Evolutionary conservation across 2,329 filamentous ascomycete genomes (phyloP), one percentile per base, ranked within the genome.

Genomic region (Colletotrichum costaricense): DNA sequence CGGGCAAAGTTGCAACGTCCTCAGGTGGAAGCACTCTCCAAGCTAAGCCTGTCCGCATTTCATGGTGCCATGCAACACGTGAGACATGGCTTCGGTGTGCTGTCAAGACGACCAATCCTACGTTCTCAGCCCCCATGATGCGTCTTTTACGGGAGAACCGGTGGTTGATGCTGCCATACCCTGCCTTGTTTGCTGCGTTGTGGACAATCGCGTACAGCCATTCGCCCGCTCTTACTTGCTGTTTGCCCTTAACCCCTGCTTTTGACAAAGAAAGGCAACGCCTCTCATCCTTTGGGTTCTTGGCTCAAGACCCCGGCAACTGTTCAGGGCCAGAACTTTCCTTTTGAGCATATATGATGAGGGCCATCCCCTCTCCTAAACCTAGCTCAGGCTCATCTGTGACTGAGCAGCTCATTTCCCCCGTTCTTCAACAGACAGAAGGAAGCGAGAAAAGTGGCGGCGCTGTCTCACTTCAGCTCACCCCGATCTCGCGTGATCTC

Each of bases 51-150:
- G 65, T 62, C 70, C 54, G 55, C 58, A 42, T 64, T 42, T 22
- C 59, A 46, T 70, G 55, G 67, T 65, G 46, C 46, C 60, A 70
- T 65, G 60, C 49, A 60, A 22, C 46, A 60, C 60, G 49, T 66
- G 67, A 66, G 56, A 60, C 67, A 73, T 65, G 49, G 57, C 67
- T 62, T 63, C 28, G 46, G 62, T 73, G 66, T 35, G 70, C 70
- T 66, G 60, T 66, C 56, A 70, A 42, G 59, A 73, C 35, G 26
- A 49, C 70, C 60, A 62, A 49, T 57, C 33, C 35, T 66, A 56
- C 52, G 46, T 38, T 56, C 60, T 56, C 49, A 65, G 35, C 59
- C 42, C 30, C 67, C 19, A 33, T 55, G 66, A 69, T 64, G 33
- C 33, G 26, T 22, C 46, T 49, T 35, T 70, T 26, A 42, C 56